phyloP scores from a whole-genome alignment of 2,329 filamentous ascomycete species.

The Aureobasidium namibiae region DNA sequence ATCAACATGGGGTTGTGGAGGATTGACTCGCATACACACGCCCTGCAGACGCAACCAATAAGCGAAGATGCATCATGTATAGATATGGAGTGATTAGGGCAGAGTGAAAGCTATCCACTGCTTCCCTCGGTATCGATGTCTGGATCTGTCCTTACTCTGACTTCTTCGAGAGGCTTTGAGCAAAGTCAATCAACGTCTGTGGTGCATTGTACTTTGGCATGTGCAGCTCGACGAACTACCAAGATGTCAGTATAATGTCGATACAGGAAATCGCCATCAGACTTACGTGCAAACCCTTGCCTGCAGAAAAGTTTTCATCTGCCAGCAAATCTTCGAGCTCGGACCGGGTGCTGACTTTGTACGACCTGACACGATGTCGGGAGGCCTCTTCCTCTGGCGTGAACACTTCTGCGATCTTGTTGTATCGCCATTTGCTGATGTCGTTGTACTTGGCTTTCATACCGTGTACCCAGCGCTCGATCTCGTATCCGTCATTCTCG shows the following conservation, averaged over 20 bases:
- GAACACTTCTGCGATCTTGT: constrained; percentile 13
- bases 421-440: constrained; percentile 16
- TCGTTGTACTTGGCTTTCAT: constrained; percentile 46
- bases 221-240: constrained; percentile 67
- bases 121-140: not conserved
- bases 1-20: not conserved
- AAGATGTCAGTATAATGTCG: constrained; percentile 32
- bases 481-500: constrained; percentile 83
- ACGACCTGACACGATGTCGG: constrained; percentile 5
- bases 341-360: constrained; percentile 17
- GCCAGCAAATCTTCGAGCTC: constrained; percentile 16
- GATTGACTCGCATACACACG: not conserved
- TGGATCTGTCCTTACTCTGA: not conserved
- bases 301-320: constrained; percentile 18
- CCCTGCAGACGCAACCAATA: not conserved
- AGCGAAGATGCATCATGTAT: not conserved
- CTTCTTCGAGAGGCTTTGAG: not conserved
- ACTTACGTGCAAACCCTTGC: constrained; percentile 3
- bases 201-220: constrained; percentile 69
- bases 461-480: constrained; percentile 79
- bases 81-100: not conserved
- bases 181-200: constrained; percentile 2
- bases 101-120: not conserved
- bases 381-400: constrained; percentile 10
- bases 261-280: not conserved